Evolutionary conservation across 2,329 filamentous ascomycete genomes (phyloP).

Genomic region (Aspergillus melleus): DNA sequence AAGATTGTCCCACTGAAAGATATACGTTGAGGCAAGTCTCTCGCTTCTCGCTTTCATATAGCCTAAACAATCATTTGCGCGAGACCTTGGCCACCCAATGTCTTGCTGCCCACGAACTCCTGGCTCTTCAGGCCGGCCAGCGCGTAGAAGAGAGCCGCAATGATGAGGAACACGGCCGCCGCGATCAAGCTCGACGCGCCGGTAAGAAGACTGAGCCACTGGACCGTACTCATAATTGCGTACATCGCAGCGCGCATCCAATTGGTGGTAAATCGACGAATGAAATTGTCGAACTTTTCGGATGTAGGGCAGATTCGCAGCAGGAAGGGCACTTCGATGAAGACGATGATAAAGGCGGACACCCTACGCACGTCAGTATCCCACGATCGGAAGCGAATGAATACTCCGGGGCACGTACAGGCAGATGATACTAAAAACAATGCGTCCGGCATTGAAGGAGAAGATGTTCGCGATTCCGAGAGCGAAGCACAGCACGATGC

Average conservation of each 20-base stretch:
- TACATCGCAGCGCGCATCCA: conserved; percentile 95
- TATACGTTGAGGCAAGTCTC: conserved; percentile 1
- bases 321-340: conserved; percentile 88
- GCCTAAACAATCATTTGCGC: conserved; percentile 92
- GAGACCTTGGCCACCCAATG: conserved; percentile 86
- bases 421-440: conserved; percentile 61
- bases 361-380: conserved; percentile 56
- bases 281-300: conserved; percentile 78
- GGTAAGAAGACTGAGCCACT: conserved; percentile 76
- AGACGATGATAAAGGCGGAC: conserved; percentile 73
- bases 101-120: conserved; percentile 72
- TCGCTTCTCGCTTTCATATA: not conserved
- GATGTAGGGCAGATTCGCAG: conserved; percentile 98
- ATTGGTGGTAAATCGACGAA: conserved; percentile 92
- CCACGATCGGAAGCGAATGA: conserved; percentile 20
- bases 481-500: conserved; percentile 65
- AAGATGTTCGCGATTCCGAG: conserved; percentile 70
- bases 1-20: not conserved
- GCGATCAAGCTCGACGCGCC: conserved; percentile 74
- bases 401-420: conserved; percentile 46
- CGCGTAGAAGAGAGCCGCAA: conserved; percentile 77
- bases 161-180: conserved; percentile 74
- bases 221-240: conserved; percentile 72
- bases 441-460: conserved; percentile 56
- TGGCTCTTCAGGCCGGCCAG: conserved; percentile 47